Evolutionary conservation across 2,329 filamentous ascomycete genomes (phyloP), one percentile per base, ranked within the genome.

Genomic region (Cladophialophora chaetospira): DNA sequence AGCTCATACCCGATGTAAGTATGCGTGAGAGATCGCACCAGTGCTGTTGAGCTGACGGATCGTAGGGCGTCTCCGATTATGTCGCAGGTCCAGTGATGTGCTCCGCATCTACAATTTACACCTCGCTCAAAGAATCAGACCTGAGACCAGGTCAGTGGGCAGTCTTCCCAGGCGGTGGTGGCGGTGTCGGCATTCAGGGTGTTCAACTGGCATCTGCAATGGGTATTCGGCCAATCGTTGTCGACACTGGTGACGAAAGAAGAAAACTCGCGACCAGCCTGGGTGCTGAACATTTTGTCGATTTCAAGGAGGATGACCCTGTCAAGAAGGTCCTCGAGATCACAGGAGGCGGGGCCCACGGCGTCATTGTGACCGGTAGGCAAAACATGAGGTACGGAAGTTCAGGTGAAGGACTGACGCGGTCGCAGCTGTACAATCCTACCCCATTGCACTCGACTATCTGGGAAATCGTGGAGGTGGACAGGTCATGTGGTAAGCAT

Each of bases 11-110:
- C 11, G 57, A 63, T 44, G 59, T 62, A 59, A 4, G 59, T 58
- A 4, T 2, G 10, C 28, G 44, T 15, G 17, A 50, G 15, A 11
- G 21, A 26, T 9, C 23, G 33, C 11, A 5, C n/a, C 4, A 11
- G 33, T 33, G 21, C n/a, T 2, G 21, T 15, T 25, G 8, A 21
- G 26, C 36, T 38, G 38, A 45, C 75, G 74, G 0, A 75, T 21
- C 83, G 84, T 54, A 84, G 29, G 80, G 77, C 0, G 76, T 85
- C 0, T 68, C 71, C 0, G 81, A 83, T 58, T 77, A 79, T 58
- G 63, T 82, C n/a, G 82, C 82, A 2, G 83, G 77, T 0, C 83
- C 82, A 0, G 78, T 85, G 56, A 84, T 85, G 80, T 86, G 83
- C 70, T 77, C 73, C 40, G 81, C 79, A 0, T 78, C 76, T 5